Base-by-base conservation (phyloP, 257 asterid species). In the Solanum lignicaule region DNA sequence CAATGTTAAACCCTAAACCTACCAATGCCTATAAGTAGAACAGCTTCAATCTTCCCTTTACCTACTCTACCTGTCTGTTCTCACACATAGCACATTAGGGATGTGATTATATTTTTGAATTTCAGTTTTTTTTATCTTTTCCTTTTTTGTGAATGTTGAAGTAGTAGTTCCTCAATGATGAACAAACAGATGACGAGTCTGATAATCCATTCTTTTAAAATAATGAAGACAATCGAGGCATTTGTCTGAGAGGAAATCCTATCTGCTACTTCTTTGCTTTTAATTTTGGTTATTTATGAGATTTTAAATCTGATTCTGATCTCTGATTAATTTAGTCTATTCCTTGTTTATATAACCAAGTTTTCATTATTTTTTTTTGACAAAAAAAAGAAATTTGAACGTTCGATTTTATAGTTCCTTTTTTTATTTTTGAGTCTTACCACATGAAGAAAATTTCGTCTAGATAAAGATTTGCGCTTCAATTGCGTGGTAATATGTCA, bases 141-240 rank as follows among this genome's bases (percentile, higher is more conserved):
- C 20, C 5, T 14, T 46, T 43, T 48, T 48, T 5, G 66, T 3
- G 25, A 55, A 55, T 55, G 65, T 58, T 13, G 43, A 8, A 62
- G 33, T 4, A 60, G 21, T 82, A 84, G 88, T 91, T 95, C 91
- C 96, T 95, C 91, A 60, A 74, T 93, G 98, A 94, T 93, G 98
- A 94, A 85, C 91, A 90, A 88, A 71, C 88, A 83, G 98, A 95
- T 94, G 96, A 93, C 96, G 98, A 95, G 98, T 95, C 98, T 90
- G 98, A 95, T 91, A 92, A 89, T 94, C 95, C 96, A 95, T 95
- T 96, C 96, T 92, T 87, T 75, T 62, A 66, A 83, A 91, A 88
- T 88, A 89, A 88, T 95, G 98, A 92, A 87, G 98, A 93, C 95
- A 85, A 89, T 88, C 95, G 98, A 96, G 98, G 98, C 98, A 94